Conservation (phyloP, 257 asterid genomes). For the Nicotiana undulata region DNA sequence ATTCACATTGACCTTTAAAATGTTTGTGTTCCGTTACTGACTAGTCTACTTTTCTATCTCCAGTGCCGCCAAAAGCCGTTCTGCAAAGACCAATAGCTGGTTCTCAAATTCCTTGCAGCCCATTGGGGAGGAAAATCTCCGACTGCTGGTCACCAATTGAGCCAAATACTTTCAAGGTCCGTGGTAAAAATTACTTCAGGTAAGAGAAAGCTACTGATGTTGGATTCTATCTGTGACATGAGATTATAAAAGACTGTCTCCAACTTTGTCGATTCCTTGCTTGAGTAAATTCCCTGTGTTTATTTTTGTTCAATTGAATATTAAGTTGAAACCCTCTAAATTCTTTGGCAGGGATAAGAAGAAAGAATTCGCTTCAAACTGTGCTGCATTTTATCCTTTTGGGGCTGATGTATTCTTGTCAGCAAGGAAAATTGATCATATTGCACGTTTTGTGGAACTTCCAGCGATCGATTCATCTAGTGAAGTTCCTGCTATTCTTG, state of each 20-base stretch:
- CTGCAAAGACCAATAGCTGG: slow-evolving; percentile 82
- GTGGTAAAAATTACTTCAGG: slow-evolving; percentile 60
- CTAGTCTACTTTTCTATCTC: slow-evolving; percentile 12
- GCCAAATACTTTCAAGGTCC: slow-evolving; percentile 73
- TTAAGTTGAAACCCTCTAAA: not conserved
- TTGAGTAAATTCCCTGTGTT: not conserved
- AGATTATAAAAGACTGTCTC: not conserved
- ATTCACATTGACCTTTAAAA: not conserved
- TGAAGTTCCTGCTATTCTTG: slow-evolving; percentile 73
- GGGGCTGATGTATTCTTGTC: slow-evolving; percentile 84
- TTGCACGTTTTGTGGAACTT: slow-evolving; percentile 84
- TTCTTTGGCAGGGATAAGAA: slow-evolving; percentile 70
- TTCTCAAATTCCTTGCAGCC: slow-evolving; percentile 61
- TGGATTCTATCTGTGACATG: not conserved
- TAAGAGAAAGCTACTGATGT: slow-evolving; percentile 19
- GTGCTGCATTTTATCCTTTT: slow-evolving; percentile 76
- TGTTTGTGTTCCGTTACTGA: not conserved
- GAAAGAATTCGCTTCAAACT: slow-evolving; percentile 63
- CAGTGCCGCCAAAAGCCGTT: slow-evolving; percentile 58
- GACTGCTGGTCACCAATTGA: slow-evolving; percentile 69
- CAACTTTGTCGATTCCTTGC: not conserved
- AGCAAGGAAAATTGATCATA: slow-evolving; percentile 70
- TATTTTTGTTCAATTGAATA: not conserved
- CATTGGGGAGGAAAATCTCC: slow-evolving; percentile 56
- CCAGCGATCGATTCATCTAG: slow-evolving; percentile 54